phyloP scores from a whole-genome alignment of 768 basidiomycete genomes.

The Tubosaeta brunneosetosa region DNA sequence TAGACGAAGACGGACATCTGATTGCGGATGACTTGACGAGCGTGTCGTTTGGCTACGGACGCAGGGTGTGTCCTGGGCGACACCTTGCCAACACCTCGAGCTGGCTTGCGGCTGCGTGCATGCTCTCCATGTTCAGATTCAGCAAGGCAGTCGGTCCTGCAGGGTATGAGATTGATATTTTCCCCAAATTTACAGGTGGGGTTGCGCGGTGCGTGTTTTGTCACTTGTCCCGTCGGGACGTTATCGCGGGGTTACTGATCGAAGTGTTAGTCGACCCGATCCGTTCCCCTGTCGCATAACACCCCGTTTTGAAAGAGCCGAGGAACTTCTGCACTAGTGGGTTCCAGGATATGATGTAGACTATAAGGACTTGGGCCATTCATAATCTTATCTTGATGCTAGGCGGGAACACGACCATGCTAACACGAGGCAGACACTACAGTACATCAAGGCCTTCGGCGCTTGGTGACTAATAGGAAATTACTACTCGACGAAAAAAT shows the following conservation, averaged over 20 bases:
- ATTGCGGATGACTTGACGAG: constrained; percentile 17
- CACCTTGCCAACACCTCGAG: constrained; percentile 12
- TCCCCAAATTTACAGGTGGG: constrained; percentile 14
- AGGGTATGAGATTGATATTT: constrained; percentile 21
- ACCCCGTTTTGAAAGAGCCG: constrained; percentile 11
- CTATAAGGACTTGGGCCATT: no score
- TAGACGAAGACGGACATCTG: constrained; percentile 19
- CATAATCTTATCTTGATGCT: neutral
- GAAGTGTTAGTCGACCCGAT: constrained; percentile 9
- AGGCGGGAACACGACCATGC: no score
- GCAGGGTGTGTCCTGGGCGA: constrained; percentile 22
- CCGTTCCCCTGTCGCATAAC: constrained; percentile 18
- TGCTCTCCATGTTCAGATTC: constrained; percentile 19
- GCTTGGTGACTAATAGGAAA: no score
- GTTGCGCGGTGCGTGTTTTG: constrained; percentile 13
- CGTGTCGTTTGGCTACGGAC: constrained; percentile 34
- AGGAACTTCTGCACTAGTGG: constrained; percentile 14
- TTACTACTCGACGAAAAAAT: no score
- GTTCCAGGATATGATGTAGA: neutral
- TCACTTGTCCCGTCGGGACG: no score
- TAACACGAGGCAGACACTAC: no score
- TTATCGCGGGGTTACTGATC: neutral
- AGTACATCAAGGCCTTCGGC: neutral
- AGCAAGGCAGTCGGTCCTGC: constrained; percentile 19
- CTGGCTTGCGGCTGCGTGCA: constrained; percentile 19